Percentiles rank a stretch among this genome's conserved stretches.
Conservation (phyloP, 495 filamentous ascomycete species). For the Tuber brumale region DNA sequence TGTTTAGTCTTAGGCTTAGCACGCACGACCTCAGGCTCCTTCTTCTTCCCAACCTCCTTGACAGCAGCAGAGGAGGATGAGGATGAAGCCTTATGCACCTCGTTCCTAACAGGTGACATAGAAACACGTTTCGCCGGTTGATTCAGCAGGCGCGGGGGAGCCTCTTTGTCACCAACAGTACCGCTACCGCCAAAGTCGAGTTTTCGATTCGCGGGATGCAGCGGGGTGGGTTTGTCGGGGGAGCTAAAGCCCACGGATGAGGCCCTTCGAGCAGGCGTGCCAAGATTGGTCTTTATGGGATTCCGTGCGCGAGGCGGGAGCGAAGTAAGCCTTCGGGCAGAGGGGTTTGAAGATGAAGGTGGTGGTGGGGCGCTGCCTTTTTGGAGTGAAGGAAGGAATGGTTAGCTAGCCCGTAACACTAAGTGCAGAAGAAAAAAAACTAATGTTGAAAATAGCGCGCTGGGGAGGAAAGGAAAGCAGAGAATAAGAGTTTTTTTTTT, state of each 20-base stretch:
- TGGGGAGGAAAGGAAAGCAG: background rate
- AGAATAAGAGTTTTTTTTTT: background rate
- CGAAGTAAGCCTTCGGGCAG: constrained; percentile 42
- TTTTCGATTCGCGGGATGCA: constrained; percentile 8
- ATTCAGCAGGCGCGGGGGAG: constrained; percentile 9
- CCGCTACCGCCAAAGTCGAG: constrained; percentile 13
- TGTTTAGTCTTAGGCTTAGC: constrained; percentile 11
- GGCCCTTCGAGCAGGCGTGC: constrained; percentile 52
- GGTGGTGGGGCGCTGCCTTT: constrained; percentile 9
- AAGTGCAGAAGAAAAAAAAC: background rate
- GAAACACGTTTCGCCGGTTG: background rate
- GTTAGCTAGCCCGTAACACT: background rate
- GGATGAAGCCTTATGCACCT: constrained; percentile 5
- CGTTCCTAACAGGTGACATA: background rate
- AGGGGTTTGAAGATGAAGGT: constrained; percentile 37
- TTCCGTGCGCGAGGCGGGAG: constrained; percentile 49
- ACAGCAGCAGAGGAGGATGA: constrained; percentile 1
- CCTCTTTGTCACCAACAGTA: background rate
- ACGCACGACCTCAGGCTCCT: background rate
- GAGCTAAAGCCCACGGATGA: constrained; percentile 47
- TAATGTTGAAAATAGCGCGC: background rate
- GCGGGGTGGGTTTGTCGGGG: constrained; percentile 33
- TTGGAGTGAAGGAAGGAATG: background rate
- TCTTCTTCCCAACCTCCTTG: constrained; percentile 12
- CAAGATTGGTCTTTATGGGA: constrained; percentile 53